Conservation (phyloP, 495 filamentous ascomycete species). For the Tuber calosporum region DNA sequence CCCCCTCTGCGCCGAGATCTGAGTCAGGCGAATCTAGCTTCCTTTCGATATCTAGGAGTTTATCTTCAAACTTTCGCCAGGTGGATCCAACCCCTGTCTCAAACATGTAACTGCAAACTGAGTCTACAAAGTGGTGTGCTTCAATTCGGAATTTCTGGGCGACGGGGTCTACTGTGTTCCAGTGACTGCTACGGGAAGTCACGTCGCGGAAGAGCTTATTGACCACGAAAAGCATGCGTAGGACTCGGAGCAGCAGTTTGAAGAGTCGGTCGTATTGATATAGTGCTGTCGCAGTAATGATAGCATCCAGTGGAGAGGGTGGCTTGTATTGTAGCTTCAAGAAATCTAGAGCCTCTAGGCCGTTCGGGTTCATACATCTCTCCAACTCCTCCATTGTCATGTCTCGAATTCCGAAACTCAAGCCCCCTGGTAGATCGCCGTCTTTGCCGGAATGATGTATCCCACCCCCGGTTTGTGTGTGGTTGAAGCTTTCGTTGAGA, state of each 20-base stretch:
- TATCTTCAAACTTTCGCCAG: conserved; percentile 63
- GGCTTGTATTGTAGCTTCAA: conserved; percentile 77
- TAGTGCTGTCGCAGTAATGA: conserved; percentile 62
- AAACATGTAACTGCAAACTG: conserved; percentile 65
- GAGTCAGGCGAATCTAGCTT: conserved; percentile 48
- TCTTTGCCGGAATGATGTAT: conserved; percentile 25
- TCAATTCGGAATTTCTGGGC: conserved; percentile 63
- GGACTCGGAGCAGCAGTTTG: conserved; percentile 64
- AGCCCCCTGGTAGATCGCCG: conserved; percentile 62
- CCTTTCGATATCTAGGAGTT: conserved; percentile 57
- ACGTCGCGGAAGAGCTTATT: conserved; percentile 61
- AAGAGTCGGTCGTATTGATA: conserved; percentile 79
- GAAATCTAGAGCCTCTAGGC: conserved; percentile 83
- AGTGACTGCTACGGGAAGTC: conserved; percentile 43
- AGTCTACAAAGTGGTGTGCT: conserved; percentile 66
- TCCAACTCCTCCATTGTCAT: conserved; percentile 67
- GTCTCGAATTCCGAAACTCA: conserved; percentile 83
- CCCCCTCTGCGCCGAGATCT: conserved; percentile 46
- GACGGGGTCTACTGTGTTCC: conserved; percentile 43
- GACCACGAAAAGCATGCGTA: conserved; percentile 73
- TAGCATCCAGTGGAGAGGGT: conserved; percentile 60
- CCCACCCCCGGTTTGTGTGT: conserved; percentile 23
- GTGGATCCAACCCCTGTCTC: conserved; percentile 62
- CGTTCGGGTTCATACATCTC: conserved; percentile 67
- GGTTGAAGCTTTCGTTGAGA: conserved; percentile 63